Base-by-base conservation (phyloP, 805 yeast species). In the Yarrowia sp. region DNA sequence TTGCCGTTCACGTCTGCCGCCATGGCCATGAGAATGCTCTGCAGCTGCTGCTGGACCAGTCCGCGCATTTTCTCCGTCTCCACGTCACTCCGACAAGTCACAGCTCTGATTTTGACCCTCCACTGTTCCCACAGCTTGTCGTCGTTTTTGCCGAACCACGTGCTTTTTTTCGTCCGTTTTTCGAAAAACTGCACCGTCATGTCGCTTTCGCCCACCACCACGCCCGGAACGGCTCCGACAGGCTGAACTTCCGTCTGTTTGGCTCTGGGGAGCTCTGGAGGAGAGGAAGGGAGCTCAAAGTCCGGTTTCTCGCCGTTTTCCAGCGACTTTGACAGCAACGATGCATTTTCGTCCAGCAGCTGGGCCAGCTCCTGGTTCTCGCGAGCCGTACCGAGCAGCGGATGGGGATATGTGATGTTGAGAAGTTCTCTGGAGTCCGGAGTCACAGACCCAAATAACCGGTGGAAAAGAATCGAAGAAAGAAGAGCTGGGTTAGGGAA, bases 101-200 rank as follows among this genome's bases (percentile, higher is more conserved):
- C 66, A 0, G 55, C 55, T 24, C 13, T n/a, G 10, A 88, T 78
- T 42, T 81, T 82, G 53, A 90, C 75, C 5, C 79, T 75, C 96
- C 96, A 90, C 24, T 82, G 79, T 74, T 90, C 96, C 92, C 95
- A 90, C 71, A 84, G 78, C 30, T 79, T 61, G 66, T 61, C 85
- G 52, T 83, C 85, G 39, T 77, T 79, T 39, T 61, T 61, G 12
- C 66, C 66, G 15, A 61, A 61, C 66, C 66, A 61, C 15, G 66
- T 61, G 24, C 20, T 14, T 34, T 47, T 61, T 66, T 72, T 72
- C 38, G 53, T 47, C 34, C 71, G 71, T 67, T 70, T 68, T 36
- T 74, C 76, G 69, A 70, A 76, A 71, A 79, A 79, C 69, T 72
- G 72, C 19, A 76, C 46, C 10, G 71, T 71, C 52, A 74, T 66